These are phyloP conservation scores for Lantana camara DNA, from an alignment of 257 asterid species.

Conservation along the genomic window DNA sequence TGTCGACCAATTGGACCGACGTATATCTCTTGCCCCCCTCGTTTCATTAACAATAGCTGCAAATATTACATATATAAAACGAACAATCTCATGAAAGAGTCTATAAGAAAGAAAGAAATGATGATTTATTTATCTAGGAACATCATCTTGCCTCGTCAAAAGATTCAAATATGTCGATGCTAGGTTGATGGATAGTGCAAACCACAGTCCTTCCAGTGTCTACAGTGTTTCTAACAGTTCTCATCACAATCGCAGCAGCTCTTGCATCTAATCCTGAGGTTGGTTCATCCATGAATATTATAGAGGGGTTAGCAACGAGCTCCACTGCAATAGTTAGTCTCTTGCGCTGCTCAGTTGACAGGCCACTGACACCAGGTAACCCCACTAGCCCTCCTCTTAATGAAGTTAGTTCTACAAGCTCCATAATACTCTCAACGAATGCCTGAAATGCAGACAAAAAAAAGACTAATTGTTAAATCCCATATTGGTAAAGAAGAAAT, in stretches of 20 bases:
- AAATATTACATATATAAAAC: constrained; percentile 14
- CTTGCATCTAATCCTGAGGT: constrained; percentile 71
- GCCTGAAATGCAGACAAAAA: constrained; percentile 30
- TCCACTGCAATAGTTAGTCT: constrained; percentile 75
- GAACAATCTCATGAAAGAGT: not conserved
- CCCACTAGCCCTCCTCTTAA: constrained; percentile 57
- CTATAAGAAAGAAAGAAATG: not conserved
- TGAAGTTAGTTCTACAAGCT: constrained; percentile 55
- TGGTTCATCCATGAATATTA: constrained; percentile 73
- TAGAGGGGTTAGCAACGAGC: constrained; percentile 69
- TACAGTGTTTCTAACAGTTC: constrained; percentile 64
- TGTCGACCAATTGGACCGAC: constrained; percentile 70
- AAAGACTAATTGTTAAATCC: constrained; percentile 1
- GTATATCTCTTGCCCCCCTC: constrained; percentile 73
- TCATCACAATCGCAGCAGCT: constrained; percentile 75
- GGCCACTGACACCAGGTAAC: constrained; percentile 62
- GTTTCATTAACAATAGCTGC: constrained; percentile 61
- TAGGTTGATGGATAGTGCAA: constrained; percentile 74
- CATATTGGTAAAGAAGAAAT: too few species aligned
- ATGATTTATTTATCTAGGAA: not conserved
- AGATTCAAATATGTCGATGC: constrained; percentile 72
- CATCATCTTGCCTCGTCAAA: constrained; percentile 52
- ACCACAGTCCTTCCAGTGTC: constrained; percentile 69
- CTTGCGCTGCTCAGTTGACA: constrained; percentile 71
- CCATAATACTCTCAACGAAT: constrained; percentile 62